Base-by-base conservation (phyloP, 148 eudicot species). In the Cornus controversa region DNA sequence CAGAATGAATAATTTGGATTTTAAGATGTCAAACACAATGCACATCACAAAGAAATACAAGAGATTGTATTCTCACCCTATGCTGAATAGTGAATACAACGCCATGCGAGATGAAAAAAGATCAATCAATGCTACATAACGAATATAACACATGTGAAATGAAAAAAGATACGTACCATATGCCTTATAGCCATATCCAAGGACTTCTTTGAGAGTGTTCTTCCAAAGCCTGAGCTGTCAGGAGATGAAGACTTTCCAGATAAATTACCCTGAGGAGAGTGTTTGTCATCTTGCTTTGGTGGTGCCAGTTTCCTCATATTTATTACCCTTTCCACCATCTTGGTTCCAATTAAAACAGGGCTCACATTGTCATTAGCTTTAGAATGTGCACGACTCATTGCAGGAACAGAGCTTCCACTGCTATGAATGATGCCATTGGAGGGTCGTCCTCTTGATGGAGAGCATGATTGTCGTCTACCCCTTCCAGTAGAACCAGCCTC, bases 171-270 rank as follows among this genome's bases (percentile, higher is more conserved):
- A 37, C 82, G 2, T 84, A 87, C 90, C 90, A 94, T 89, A 81
- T 94, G 98, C 85, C 98, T 83, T 64, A 95, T 79, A 66, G 98
- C 98, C 98, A 95, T 95, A 79, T 95, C 98, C 69, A 95, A 80
- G 40, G 98, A 95, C 77, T 88, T 87, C 75, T 91, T 95, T 1
- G 98, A 95, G 24, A 95, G 91, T 50, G 89, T 82, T 62, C 98
- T 85, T 74, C 98, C 98, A 84, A 95, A 95, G 58, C 98, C 98
- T 25, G 94, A 80, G 74, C 89, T 89, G 63, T 90, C 94, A 66
- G 87, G 91, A 22, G 91, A 91, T 2, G 86, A 81, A 6, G 94
- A 86, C 80, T 91, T 95, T 69, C 88, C 92, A 58, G 90, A 86
- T 69, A 83, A 84, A 77, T 86, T 86, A 79, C 16, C 75, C 10